Conservation (phyloP, 1,284 basidiomycete species). For the Trichosporon coremiiforme region DNA sequence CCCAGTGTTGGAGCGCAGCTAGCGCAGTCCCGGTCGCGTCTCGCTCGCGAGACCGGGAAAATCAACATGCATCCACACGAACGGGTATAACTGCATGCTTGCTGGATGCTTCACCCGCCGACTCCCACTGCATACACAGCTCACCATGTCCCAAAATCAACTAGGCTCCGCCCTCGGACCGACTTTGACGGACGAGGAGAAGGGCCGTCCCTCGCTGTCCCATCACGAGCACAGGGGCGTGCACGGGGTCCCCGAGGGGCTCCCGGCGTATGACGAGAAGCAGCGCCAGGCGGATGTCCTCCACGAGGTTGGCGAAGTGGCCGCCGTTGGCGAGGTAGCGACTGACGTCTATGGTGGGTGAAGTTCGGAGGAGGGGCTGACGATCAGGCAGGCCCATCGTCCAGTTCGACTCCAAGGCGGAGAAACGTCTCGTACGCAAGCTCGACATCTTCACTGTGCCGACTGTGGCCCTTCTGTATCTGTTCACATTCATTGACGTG, state of each 20-base stretch:
- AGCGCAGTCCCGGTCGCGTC: neutral
- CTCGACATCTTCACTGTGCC: slow-evolving; percentile 31
- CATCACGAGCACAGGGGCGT: neutral
- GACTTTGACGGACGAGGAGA: neutral
- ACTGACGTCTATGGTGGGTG: slow-evolving; percentile 20
- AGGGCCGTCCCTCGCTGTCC: neutral
- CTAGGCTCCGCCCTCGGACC: neutral
- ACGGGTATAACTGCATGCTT: neutral
- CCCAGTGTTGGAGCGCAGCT: neutral
- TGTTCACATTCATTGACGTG: slow-evolving; percentile 26
- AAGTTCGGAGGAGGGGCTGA: too few species aligned
- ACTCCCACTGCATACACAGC: neutral
- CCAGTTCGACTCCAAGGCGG: slow-evolving; percentile 28
- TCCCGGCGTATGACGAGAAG: neutral
- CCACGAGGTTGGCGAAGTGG: slow-evolving; percentile 1
- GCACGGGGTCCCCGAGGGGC: neutral
- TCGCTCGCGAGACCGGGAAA: neutral
- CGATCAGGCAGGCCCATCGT: slow-evolving; percentile 22
- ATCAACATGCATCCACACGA: neutral
- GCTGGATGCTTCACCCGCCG: neutral
- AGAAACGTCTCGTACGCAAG: slow-evolving; percentile 33
- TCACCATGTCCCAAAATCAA: neutral
- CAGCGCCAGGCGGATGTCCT: neutral
- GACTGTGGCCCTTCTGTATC: slow-evolving; percentile 26
- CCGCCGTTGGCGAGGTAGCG: neutral